phyloP scores from a whole-genome alignment of 2,329 filamentous ascomycete species.

The Diplocarpon mali region DNA sequence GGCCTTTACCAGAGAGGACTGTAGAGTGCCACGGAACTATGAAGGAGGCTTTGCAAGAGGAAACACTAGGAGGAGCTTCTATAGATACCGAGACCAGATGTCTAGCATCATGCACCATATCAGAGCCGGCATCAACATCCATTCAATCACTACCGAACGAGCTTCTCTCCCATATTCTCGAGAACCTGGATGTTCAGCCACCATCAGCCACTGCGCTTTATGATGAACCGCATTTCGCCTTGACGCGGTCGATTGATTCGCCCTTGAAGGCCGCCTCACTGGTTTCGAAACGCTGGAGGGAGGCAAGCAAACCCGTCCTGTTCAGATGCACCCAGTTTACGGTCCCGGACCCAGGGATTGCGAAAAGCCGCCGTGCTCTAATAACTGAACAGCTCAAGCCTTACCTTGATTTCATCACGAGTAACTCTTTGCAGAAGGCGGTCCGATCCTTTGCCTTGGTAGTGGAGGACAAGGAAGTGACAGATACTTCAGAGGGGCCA shows the following conservation, averaged over 20 bases:
- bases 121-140: not conserved
- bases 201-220: slow-evolving; percentile 38
- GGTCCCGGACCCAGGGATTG: slow-evolving; percentile 21
- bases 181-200: slow-evolving; percentile 38
- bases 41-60: too few relatives aligned
- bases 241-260: slow-evolving; percentile 30
- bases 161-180: slow-evolving; percentile 45
- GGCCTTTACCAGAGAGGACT: too few relatives aligned
- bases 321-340: slow-evolving; percentile 43
- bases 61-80: too few relatives aligned
- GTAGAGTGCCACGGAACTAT: too few relatives aligned
- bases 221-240: slow-evolving; percentile 35
- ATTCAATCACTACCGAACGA: slow-evolving; percentile 44
- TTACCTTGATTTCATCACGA: slow-evolving; percentile 29
- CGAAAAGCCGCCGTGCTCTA: slow-evolving; percentile 10
- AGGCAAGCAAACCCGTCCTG: slow-evolving; percentile 40
- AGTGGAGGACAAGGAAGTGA: slow-evolving; percentile 24
- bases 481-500: slow-evolving; percentile 8
- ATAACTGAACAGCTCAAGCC: slow-evolving; percentile 16
- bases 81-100: too few relatives aligned
- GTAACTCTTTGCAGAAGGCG: slow-evolving; percentile 26
- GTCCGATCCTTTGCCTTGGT: slow-evolving; percentile 38
- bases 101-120: too few relatives aligned
- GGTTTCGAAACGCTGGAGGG: slow-evolving; percentile 43
- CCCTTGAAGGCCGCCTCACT: slow-evolving; percentile 46